A percentile compares a stretch with the other conserved stretches of the same genome.
Evolutionary conservation across 352 stramenopile genomes (phyloP).

Genomic region (Globisporangium spinosum): DNA sequence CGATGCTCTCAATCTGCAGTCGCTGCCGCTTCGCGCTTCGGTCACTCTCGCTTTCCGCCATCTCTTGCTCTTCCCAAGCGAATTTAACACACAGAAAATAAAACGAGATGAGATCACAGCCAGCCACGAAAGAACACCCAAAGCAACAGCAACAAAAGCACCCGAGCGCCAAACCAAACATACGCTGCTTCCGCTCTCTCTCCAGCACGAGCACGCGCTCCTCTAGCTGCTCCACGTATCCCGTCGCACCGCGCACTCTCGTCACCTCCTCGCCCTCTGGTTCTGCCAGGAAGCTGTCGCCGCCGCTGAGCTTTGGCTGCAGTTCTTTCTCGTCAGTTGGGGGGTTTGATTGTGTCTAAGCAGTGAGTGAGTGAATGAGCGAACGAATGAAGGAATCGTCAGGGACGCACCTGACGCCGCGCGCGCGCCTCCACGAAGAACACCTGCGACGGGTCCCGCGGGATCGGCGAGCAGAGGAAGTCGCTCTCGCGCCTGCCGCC

Average conservation of each 20-base stretch:
- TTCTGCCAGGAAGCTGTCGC: slow-evolving; percentile 33
- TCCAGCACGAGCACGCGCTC: slow-evolving; percentile 31
- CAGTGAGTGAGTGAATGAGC: neutral
- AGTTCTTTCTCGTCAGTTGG: slow-evolving; percentile 11
- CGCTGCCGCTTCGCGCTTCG: slow-evolving; percentile 45
- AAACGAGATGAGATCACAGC: neutral
- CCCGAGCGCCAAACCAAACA: neutral
- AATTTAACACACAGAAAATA: neutral
- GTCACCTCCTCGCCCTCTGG: slow-evolving; percentile 30
- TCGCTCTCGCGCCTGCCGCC: neutral
- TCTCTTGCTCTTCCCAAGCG: slow-evolving; percentile 21
- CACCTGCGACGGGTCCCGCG: slow-evolving; percentile 52
- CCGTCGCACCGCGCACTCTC: slow-evolving; percentile 10
- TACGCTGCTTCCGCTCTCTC: slow-evolving; percentile 37
- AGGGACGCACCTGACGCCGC: slow-evolving; percentile 8
- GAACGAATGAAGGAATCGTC: neutral
- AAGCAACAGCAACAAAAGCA: slow-evolving; percentile 1
- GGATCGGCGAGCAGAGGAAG: slow-evolving; percentile 71
- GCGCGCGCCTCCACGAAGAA: slow-evolving; percentile 44
- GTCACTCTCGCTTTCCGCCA: slow-evolving; percentile 25
- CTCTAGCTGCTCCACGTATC: slow-evolving; percentile 30
- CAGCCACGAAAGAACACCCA: neutral
- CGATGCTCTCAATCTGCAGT: slow-evolving; percentile 54
- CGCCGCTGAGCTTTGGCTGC: slow-evolving; percentile 7
- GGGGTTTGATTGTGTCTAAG: neutral